Evolutionary conservation across 163 green algal species (phyloP), one percentile per base, ranked within the genome.

Genomic region (Scenedesmus sp.): DNA sequence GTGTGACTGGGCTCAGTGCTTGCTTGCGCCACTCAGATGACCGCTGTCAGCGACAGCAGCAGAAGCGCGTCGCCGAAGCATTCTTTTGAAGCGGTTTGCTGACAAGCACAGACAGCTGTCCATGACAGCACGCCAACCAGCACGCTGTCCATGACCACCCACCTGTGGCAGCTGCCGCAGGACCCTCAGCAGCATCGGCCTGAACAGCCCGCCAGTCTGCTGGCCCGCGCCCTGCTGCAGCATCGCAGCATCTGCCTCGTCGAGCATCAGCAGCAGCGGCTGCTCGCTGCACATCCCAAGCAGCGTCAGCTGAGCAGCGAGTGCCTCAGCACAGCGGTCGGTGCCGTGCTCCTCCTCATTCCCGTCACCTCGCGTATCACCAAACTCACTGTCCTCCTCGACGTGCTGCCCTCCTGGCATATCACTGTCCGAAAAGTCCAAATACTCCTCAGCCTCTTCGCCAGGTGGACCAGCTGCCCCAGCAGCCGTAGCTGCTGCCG

Each of bases 211-310:
- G n/a, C 87, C 87, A 43, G 65, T 76, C 65, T 76, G 65, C 65
- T 20, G 13, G 16, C 40, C 78, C 40, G 40, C 40, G 44, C 78
- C 81, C 42, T 76, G 51, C 53, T 59, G 26, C 1, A 53, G 20
- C n/a, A 80, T 26, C 3, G 88, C 88, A 18, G 88, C 83, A 44
- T 92, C 88, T n/a, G 26, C 81, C 16, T 92, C 81, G 43, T 88
- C 88, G 26, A 92, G 82, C 81, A 92, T 24, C 81, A 92, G 73
- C 61, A 92, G 46, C 44, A 92, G 30, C 49, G 88, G 88, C 81
- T 65, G 46, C 26, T 30, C 24, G 81, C 49, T 44, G 70, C 80
- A 86, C 13, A 43, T 51, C 7, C 81, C 88, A 2, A 92, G 81
- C 10, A 92, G 88, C 22, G 70, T 89, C 15, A 92, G 81, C 24